These are phyloP conservation scores for Daldinia bambusicola DNA, from an alignment of 495 filamentous ascomycete genomes.

Conservation along the genomic window DNA sequence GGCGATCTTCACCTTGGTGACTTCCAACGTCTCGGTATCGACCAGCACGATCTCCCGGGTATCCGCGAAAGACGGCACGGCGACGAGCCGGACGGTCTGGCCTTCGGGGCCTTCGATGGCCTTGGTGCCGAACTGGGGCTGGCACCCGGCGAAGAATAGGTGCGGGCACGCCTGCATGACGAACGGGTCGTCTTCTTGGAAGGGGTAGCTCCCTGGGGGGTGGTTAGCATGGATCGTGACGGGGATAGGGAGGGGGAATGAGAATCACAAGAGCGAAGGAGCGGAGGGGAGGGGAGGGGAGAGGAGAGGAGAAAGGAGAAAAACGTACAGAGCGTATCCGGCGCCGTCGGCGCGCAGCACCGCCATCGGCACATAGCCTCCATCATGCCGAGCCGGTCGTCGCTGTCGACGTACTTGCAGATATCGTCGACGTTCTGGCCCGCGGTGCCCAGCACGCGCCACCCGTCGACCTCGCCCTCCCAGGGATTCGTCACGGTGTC, in stretches of 20 bases:
- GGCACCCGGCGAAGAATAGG: slow-evolving; percentile 89
- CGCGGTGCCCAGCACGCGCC: slow-evolving; percentile 82
- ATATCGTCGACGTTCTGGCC: slow-evolving; percentile 96
- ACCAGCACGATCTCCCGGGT: slow-evolving; percentile 86
- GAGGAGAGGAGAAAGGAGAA: background rate
- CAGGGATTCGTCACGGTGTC: slow-evolving; percentile 93
- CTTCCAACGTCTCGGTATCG: slow-evolving; percentile 84
- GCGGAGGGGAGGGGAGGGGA: no score
- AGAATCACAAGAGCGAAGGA: no score
- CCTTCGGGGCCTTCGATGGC: slow-evolving; percentile 69
- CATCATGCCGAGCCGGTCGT: slow-evolving; percentile 84
- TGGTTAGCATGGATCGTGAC: background rate
- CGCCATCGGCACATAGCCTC: slow-evolving; percentile 93
- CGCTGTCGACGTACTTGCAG: slow-evolving; percentile 83
- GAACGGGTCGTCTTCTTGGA: slow-evolving; percentile 90
- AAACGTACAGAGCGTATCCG: slow-evolving; percentile 90
- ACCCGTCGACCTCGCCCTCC: slow-evolving; percentile 88
- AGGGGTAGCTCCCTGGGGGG: slow-evolving; percentile 88
- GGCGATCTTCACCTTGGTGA: slow-evolving; percentile 70
- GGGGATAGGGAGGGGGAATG: background rate
- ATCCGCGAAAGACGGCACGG: slow-evolving; percentile 81
- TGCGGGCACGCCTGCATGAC: slow-evolving; percentile 85
- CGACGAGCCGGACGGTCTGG: slow-evolving; percentile 76
- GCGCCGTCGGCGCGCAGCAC: slow-evolving; percentile 91
- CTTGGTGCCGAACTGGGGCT: slow-evolving; percentile 81